Base-by-base conservation (phyloP, 148 eudicot species). In the Vaccinium corymbosum region DNA sequence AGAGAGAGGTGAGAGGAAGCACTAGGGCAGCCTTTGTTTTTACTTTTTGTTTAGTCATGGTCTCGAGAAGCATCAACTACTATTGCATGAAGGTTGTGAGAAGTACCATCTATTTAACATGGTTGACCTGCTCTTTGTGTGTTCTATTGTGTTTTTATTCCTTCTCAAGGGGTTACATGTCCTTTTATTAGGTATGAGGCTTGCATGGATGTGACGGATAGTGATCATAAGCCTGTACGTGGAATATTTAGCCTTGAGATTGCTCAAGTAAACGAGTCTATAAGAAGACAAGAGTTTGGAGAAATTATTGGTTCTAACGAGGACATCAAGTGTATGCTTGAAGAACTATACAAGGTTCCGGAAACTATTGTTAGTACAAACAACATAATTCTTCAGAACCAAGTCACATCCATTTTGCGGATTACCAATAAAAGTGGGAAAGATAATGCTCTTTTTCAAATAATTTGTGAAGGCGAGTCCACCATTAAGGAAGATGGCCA, bases 191-290 rank as follows among this genome's bases (percentile, higher is more conserved):
- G 99, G 92, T 97, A 97, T 83, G 98, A 95, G 82, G 95, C 98
- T 86, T 97, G 99, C 90, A 97, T 97, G 99, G 98, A 97, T 82
- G 99, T 97, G 85, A 94, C 94, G 49, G 99, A 97, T 73, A 97
- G 99, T 83, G 99, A 97, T 88, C 99, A 97, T 91, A 97, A 97
- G 89, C 99, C 98, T 76, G 99, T 97, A 16, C 98, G 99, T 57
- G 90, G 98, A 89, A 88, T 92, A 79, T 92, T 97, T 82, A 85
- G 81, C 83, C 88, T 97, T 57, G 98, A 97, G 86, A 88, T 97
- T 71, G 99, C 98, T 84, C 90, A 95, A 83, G 92, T 93, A 64
- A 98, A 97, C 62, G 96, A 95, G 87, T 87, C 96, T 55, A 88
- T 92, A 78, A 93, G 97, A 85, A 94, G 99, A 88, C 95, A 93